phyloP scores from a whole-genome alignment of 2,329 filamentous ascomycete genomes.

The Mollisiaceae sp. region DNA sequence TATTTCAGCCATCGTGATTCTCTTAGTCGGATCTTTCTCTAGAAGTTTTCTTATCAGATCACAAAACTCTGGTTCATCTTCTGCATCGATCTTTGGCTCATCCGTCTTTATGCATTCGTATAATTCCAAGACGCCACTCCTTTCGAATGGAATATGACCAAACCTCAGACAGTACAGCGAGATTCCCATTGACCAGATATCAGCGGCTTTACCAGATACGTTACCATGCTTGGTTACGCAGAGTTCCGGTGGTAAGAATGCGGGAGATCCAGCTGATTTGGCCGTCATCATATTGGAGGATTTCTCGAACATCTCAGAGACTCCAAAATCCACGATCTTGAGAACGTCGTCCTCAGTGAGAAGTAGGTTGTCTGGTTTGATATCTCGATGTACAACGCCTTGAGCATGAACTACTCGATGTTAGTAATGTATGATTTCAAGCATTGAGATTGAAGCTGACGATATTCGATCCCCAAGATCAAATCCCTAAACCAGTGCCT shows the following conservation, averaged over 20 bases:
- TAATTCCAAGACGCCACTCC: conserved; percentile 78
- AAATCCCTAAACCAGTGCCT: conserved; percentile 94
- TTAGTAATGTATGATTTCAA: conserved; percentile 27
- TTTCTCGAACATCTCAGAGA: conserved; percentile 98
- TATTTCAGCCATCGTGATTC: conserved; percentile 82
- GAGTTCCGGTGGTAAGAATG: conserved; percentile 91
- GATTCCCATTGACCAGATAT: conserved; percentile 99
- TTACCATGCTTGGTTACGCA: conserved; percentile 86
- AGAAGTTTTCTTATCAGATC: conserved; percentile 77
- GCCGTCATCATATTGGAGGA: conserved; percentile 84
- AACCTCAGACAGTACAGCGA: conserved; percentile 93
- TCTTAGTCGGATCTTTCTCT: conserved; percentile 82
- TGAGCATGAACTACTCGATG: conserved; percentile 78
- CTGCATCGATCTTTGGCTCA: conserved; percentile 62
- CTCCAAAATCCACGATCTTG: conserved; percentile 98
- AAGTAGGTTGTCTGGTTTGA: conserved; percentile 96
- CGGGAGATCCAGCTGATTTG: conserved; percentile 93
- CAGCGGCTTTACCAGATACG: conserved; percentile 85
- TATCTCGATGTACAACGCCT: conserved; percentile 93
- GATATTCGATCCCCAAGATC: conserved; percentile 92
- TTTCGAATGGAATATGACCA: conserved; percentile 85
- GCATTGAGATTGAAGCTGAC: conserved; percentile 53
- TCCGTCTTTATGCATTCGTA: conserved; percentile 87
- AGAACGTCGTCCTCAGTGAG: conserved; percentile 90
- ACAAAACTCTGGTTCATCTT: conserved; percentile 70